These are phyloP conservation scores for Mycena latifolia DNA, from an alignment of 768 basidiomycete genomes.

Conservation along the genomic window DNA sequence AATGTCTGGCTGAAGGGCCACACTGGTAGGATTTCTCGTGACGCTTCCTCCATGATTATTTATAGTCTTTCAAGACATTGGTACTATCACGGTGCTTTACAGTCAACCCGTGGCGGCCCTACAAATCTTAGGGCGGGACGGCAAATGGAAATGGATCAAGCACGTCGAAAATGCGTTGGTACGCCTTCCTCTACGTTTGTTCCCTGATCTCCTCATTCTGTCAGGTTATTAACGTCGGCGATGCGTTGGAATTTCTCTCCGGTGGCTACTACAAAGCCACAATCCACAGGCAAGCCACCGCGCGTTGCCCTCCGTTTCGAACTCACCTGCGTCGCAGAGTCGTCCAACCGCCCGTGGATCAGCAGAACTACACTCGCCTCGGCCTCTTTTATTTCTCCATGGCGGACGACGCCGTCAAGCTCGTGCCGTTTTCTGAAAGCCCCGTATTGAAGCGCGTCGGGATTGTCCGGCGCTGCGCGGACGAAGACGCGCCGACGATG, in stretches of 20 bases:
- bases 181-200: constrained; percentile 12
- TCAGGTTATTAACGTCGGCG: constrained; percentile 73
- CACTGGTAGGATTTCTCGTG: constrained; percentile 51
- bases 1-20: no score
- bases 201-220: not conserved
- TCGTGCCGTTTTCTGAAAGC: constrained; percentile 60
- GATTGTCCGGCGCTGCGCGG: constrained; percentile 50
- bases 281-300: constrained; percentile 55
- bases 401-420: constrained; percentile 62
- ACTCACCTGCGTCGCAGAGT: constrained; percentile 51
- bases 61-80: constrained; percentile 55
- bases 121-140: constrained; percentile 66
- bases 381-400: constrained; percentile 71
- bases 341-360: constrained; percentile 68
- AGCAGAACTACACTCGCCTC: constrained; percentile 60
- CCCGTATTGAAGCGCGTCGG: constrained; percentile 62
- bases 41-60: not conserved
- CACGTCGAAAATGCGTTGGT: constrained; percentile 72
- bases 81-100: constrained; percentile 68
- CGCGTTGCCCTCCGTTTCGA: not conserved
- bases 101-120: constrained; percentile 71
- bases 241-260: constrained; percentile 70
- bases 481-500: constrained; percentile 62
- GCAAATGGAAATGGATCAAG: constrained; percentile 68
- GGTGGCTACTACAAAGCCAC: constrained; percentile 72